A percentile compares a stretch with the other conserved stretches of the same genome.
phyloP scores from a whole-genome alignment of 1,284 basidiomycete genomes.

The Ceratobasidium sp. region DNA sequence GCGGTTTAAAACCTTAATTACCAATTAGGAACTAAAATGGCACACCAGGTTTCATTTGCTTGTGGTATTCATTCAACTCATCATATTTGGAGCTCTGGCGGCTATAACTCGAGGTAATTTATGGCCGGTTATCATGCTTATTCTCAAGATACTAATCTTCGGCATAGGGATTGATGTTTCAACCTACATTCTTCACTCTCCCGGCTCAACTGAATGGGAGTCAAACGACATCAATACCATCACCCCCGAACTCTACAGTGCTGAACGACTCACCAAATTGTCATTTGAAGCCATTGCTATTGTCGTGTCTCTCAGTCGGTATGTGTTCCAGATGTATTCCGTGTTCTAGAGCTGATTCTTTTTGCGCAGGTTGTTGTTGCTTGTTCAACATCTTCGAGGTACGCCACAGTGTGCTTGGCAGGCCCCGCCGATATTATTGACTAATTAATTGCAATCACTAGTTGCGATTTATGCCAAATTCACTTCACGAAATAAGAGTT shows the following conservation, averaged over 20 bases:
- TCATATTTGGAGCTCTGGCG: slow-evolving; percentile 32
- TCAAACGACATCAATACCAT: neutral
- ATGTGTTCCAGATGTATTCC: neutral
- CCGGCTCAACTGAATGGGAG: slow-evolving; percentile 2
- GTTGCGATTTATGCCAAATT: slow-evolving; percentile 19
- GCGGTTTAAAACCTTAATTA: neutral
- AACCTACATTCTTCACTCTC: slow-evolving; percentile 37
- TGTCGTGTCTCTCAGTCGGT: slow-evolving; percentile 33
- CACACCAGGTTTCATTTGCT: slow-evolving; percentile 31
- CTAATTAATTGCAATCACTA: neutral
- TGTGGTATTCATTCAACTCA: slow-evolving; percentile 27
- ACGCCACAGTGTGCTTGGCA: neutral
- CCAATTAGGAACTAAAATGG: no score
- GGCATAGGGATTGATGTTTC: slow-evolving; percentile 31
- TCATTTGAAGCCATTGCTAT: slow-evolving; percentile 30
- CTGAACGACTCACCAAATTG: neutral
- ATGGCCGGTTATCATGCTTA: neutral
- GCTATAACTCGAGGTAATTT: slow-evolving; percentile 34
- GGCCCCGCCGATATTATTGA: neutral
- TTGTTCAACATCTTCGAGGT: slow-evolving; percentile 37
- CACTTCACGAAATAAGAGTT: neutral
- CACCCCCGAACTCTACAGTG: slow-evolving; percentile 3
- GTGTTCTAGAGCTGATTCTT: neutral
- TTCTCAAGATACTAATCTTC: neutral
- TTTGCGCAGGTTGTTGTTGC: neutral